Percentiles rank a stretch among this genome's conserved stretches.
Conservation (phyloP, 352 stramenopile species). For the Phytophthora ohioensis region DNA sequence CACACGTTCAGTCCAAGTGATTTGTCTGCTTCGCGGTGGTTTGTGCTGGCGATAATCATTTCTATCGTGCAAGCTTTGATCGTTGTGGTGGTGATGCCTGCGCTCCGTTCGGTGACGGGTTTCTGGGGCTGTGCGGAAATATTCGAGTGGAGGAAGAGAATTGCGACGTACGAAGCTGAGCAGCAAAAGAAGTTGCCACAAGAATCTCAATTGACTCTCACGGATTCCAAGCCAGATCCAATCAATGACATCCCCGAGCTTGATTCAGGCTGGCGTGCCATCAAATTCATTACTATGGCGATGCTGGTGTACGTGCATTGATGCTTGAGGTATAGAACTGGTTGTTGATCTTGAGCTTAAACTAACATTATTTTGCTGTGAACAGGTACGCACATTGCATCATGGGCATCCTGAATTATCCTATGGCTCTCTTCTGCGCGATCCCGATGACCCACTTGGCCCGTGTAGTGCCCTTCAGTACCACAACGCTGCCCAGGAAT, state of each 20-base stretch:
- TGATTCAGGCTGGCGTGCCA: constrained; percentile 59
- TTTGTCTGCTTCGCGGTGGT: constrained; percentile 30
- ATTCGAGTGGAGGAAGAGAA: constrained; percentile 47
- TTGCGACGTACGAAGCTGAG: constrained; percentile 48
- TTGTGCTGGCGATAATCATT: constrained; percentile 31
- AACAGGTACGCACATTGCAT: constrained; percentile 73
- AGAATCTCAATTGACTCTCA: background rate
- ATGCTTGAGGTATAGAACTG: background rate
- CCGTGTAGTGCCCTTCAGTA: constrained; percentile 51
- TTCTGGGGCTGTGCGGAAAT: constrained; percentile 57
- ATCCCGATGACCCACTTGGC: constrained; percentile 71
- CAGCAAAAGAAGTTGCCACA: constrained; percentile 30
- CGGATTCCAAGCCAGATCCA: background rate
- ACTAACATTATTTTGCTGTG: constrained; percentile 22
- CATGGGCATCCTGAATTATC: constrained; percentile 85
- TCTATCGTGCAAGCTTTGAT: constrained; percentile 39
- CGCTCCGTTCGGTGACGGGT: constrained; percentile 35
- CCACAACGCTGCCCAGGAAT: constrained; percentile 35
- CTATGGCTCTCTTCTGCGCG: constrained; percentile 78
- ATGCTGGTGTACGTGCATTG: constrained; percentile 59
- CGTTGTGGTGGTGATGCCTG: constrained; percentile 34
- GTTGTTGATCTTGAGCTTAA: background rate
- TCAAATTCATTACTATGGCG: constrained; percentile 68
- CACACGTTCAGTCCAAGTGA: constrained; percentile 17
- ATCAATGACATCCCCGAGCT: constrained; percentile 23